These are phyloP conservation scores for Tetracladium maxilliforme DNA, from an alignment of 2,329 filamentous ascomycete genomes.

Conservation along the genomic window DNA sequence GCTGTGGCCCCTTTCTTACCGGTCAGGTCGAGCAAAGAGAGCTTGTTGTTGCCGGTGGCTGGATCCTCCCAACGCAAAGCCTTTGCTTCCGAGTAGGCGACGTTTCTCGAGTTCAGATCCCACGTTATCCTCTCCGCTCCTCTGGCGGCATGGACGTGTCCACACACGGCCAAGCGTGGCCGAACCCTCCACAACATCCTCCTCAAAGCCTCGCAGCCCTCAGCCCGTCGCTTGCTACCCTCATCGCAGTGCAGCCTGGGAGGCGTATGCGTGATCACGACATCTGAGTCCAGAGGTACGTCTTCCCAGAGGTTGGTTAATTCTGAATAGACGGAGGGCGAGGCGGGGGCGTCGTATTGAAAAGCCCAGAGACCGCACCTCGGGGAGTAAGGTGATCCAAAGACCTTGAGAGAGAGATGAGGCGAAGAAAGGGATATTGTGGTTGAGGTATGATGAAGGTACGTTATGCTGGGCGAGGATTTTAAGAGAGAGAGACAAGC, in stretches of 20 bases:
- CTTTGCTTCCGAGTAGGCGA: slow-evolving; percentile 26
- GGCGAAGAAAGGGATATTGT: slow-evolving; percentile 40
- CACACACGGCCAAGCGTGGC: slow-evolving; percentile 52
- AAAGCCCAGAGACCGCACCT: slow-evolving; percentile 49
- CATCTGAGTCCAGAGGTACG: slow-evolving; percentile 46
- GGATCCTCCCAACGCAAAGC: slow-evolving; percentile 43
- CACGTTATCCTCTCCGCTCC: slow-evolving; percentile 49
- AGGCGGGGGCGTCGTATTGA: slow-evolving; percentile 36
- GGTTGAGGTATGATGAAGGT: slow-evolving; percentile 43
- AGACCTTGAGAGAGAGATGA: slow-evolving; percentile 47
- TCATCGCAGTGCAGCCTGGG: slow-evolving; percentile 44
- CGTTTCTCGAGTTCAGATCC: slow-evolving; percentile 26
- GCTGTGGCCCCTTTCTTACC: slow-evolving; percentile 21
- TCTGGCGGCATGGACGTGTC: slow-evolving; percentile 56
- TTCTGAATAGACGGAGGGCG: too few species aligned
- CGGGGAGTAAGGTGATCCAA: slow-evolving; percentile 57
- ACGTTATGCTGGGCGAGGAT: slow-evolving; percentile 37
- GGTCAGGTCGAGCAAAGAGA: slow-evolving; percentile 48
- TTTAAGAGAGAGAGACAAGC: slow-evolving; percentile 33
- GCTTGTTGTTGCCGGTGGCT: slow-evolving; percentile 36
- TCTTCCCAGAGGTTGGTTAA: slow-evolving; percentile 36
- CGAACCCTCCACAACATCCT: slow-evolving; percentile 42
- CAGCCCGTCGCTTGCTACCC: slow-evolving; percentile 17
- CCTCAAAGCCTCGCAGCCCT: slow-evolving; percentile 46
- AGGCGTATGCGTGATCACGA: slow-evolving; percentile 60